phyloP scores from a whole-genome alignment of 768 basidiomycete species.

The Butyriboletus loyo region DNA sequence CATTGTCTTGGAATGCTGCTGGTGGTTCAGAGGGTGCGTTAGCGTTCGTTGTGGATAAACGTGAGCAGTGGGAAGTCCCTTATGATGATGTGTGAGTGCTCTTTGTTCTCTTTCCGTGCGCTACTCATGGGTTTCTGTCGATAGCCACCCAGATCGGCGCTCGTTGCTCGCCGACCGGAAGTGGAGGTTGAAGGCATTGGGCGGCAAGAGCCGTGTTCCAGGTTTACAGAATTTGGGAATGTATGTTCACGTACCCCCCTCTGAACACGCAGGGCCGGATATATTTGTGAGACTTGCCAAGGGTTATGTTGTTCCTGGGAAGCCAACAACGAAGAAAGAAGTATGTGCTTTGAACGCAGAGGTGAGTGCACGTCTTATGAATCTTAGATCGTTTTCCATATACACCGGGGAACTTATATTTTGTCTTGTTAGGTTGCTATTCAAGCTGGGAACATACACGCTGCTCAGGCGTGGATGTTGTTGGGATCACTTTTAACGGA shows the following conservation, averaged over 20 bases:
- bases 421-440: conserved; percentile 51
- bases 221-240: conserved; percentile 57
- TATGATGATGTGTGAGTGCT: conserved; percentile 75
- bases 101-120: background rate
- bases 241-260: conserved; percentile 26
- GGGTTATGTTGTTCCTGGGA: conserved; percentile 48
- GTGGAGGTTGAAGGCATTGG: conserved; percentile 51
- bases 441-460: conserved; percentile 51
- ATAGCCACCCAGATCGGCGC: conserved; percentile 37
- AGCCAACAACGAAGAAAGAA: conserved; percentile 36
- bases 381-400: background rate
- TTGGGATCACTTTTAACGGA: conserved; percentile 55
- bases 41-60: conserved; percentile 62
- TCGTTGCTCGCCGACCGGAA: conserved; percentile 25
- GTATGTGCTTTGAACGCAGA: conserved; percentile 64
- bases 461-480: conserved; percentile 67
- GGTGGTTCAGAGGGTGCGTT: conserved; percentile 47
- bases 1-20: conserved; percentile 59
- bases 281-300: conserved; percentile 60
- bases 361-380: conserved; percentile 27
- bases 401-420: background rate
- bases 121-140: background rate
- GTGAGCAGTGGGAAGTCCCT: conserved; percentile 58
- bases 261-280: conserved; percentile 29
- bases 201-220: conserved; percentile 53